Percentiles rank a stretch among this genome's conserved stretches.
phyloP scores from a whole-genome alignment of 2,329 filamentous ascomycete genomes.

The Lasiodiplodia theobromae region DNA sequence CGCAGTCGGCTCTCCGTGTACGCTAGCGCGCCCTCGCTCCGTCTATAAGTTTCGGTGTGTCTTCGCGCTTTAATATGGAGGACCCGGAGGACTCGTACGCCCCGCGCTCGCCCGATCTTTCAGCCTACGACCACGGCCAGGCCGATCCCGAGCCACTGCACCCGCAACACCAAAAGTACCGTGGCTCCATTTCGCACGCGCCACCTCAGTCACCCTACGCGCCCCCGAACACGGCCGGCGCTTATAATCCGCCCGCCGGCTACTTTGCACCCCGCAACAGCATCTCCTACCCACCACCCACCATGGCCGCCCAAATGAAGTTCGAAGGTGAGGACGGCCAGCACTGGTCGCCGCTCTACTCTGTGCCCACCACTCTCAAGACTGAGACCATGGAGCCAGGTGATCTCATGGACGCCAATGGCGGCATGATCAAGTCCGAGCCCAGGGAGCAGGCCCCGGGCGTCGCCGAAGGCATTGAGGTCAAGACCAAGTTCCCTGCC shows the following conservation, averaged over 20 bases:
- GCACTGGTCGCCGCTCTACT: slow-evolving; percentile 25
- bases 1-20: slow-evolving; percentile 13
- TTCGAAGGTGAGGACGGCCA: slow-evolving; percentile 26
- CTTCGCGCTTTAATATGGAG: slow-evolving; percentile 22
- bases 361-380: slow-evolving; percentile 13
- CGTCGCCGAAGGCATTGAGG: slow-evolving; percentile 67
- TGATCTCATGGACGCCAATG: slow-evolving; percentile 29
- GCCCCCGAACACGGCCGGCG: slow-evolving; percentile 42
- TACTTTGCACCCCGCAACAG: slow-evolving; percentile 25
- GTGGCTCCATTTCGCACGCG: slow-evolving; percentile 38
- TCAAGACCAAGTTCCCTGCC: slow-evolving; percentile 95
- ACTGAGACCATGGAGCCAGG: slow-evolving; percentile 31
- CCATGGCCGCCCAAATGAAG: slow-evolving; percentile 30
- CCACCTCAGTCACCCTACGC: slow-evolving; percentile 35
- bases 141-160: slow-evolving; percentile 44
- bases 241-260: slow-evolving; percentile 44
- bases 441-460: slow-evolving; percentile 36
- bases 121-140: slow-evolving; percentile 54
- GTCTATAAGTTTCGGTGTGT: slow-evolving; percentile 23
- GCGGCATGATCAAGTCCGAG: slow-evolving; percentile 31
- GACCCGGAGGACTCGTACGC: slow-evolving; percentile 30
- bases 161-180: slow-evolving; percentile 47
- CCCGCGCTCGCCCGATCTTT: slow-evolving; percentile 47
- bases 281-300: not conserved
- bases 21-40: slow-evolving; percentile 26